These are phyloP conservation scores for Termitomyces sp. DNA, from an alignment of 768 basidiomycete genomes.

Conservation along the genomic window DNA sequence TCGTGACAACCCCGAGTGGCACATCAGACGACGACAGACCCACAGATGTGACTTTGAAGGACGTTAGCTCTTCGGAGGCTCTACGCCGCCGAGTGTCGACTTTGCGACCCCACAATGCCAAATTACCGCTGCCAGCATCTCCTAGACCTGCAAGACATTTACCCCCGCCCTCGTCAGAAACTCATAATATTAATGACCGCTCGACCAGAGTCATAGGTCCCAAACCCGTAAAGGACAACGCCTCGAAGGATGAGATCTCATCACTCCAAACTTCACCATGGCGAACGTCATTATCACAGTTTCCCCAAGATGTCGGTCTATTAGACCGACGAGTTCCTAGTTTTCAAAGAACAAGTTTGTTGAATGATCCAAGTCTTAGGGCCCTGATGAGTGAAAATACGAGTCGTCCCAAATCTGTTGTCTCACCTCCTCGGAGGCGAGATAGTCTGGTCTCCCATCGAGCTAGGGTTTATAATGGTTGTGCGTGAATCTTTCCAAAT, in stretches of 20 bases:
- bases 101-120: too few species aligned
- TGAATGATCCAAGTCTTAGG: neutral
- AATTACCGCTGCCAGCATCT: too few species aligned
- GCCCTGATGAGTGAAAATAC: neutral
- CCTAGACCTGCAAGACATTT: too few species aligned
- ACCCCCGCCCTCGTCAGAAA: too few species aligned
- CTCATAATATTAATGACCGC: neutral
- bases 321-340: neutral
- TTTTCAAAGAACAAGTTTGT: constrained; percentile 7
- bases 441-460: constrained; percentile 36
- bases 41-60: neutral
- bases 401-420: neutral
- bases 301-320: neutral
- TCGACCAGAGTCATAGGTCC: neutral
- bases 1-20: neutral
- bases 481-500: constrained; percentile 6
- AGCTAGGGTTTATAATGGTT: constrained; percentile 27
- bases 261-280: neutral
- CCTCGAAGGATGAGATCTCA: neutral
- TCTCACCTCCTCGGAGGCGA: constrained; percentile 18
- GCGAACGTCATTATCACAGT: neutral
- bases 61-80: neutral
- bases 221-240: neutral
- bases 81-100: too few species aligned
- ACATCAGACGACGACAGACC: neutral